phyloP scores from a whole-genome alignment of 2,329 filamentous ascomycete species.

The Diaporthe citriasiana region DNA sequence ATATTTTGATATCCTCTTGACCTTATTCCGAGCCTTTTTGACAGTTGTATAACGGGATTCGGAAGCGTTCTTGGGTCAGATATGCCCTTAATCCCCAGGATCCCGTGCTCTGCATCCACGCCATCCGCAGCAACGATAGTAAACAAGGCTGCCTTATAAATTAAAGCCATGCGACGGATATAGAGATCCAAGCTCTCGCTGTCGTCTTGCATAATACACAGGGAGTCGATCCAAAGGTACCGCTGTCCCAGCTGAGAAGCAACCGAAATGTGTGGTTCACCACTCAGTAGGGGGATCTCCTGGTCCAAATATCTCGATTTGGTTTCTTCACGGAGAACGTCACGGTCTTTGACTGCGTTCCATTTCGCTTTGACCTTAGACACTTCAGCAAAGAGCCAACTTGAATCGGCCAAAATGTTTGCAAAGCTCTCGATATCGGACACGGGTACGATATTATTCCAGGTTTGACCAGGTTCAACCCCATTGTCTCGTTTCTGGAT shows the following conservation, averaged over 20 bases:
- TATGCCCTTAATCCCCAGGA: background rate
- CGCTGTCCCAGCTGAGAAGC: background rate
- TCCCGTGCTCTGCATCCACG: background rate
- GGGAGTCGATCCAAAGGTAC: conserved; percentile 2
- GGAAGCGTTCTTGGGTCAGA: background rate
- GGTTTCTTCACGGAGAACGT: no score
- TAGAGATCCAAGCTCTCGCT: background rate
- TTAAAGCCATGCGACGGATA: background rate
- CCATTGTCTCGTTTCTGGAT: no score
- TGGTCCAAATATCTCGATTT: no score
- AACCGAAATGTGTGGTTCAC: background rate
- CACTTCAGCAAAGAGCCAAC: no score
- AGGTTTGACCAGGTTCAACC: no score
- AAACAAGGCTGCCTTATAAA: background rate
- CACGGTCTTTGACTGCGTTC: no score
- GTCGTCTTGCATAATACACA: conserved; percentile 10
- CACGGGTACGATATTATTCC: no score
- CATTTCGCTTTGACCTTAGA: no score
- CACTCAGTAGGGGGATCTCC: no score
- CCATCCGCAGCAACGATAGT: conserved; percentile 11
- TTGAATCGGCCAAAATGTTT: no score
- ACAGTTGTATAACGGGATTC: background rate
- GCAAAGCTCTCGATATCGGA: no score
- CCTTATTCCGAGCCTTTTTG: background rate
- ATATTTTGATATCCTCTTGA: background rate